Conservation (phyloP, 176 grass and related monocot genomes). For the Bothriochloa decipiens region DNA sequence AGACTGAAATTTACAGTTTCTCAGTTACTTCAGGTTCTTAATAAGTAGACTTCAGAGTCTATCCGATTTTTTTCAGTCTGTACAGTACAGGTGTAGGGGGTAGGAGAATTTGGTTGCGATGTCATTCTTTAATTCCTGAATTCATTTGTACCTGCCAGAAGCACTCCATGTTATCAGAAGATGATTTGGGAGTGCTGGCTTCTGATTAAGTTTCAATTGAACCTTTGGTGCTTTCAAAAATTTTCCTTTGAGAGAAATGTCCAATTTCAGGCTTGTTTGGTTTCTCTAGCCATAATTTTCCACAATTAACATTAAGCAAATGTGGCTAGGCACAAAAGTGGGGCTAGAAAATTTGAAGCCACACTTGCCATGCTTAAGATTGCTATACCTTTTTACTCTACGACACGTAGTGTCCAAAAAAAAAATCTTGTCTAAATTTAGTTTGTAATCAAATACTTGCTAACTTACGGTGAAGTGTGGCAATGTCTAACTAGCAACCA, state of each 20-base stretch:
- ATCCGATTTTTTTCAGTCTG: constrained; percentile 44
- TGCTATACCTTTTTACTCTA: not conserved
- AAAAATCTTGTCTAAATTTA: not conserved
- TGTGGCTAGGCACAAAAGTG: not conserved
- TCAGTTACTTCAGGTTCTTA: constrained; percentile 48
- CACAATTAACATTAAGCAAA: not conserved
- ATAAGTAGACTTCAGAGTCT: constrained; percentile 62
- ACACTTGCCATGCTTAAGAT: not conserved
- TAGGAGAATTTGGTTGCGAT: constrained; percentile 53
- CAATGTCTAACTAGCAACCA: not conserved
- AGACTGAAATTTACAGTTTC: constrained; percentile 42
- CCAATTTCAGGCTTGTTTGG: not conserved
- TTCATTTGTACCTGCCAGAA: constrained; percentile 54
- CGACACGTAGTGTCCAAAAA: not conserved
- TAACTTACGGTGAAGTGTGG: not conserved
- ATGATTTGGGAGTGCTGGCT: constrained; percentile 64
- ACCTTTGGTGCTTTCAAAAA: not conserved
- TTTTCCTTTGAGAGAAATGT: not conserved
- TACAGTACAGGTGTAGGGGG: constrained; percentile 59
- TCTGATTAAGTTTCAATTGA: constrained; percentile 32
- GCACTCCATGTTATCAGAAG: constrained; percentile 83
- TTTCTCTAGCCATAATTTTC: not conserved
- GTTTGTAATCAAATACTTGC: not conserved
- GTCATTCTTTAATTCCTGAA: constrained; percentile 55
- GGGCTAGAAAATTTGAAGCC: not conserved